phyloP scores from a whole-genome alignment of 192 early-diverging fungal species.

The Coemansia erecta region DNA sequence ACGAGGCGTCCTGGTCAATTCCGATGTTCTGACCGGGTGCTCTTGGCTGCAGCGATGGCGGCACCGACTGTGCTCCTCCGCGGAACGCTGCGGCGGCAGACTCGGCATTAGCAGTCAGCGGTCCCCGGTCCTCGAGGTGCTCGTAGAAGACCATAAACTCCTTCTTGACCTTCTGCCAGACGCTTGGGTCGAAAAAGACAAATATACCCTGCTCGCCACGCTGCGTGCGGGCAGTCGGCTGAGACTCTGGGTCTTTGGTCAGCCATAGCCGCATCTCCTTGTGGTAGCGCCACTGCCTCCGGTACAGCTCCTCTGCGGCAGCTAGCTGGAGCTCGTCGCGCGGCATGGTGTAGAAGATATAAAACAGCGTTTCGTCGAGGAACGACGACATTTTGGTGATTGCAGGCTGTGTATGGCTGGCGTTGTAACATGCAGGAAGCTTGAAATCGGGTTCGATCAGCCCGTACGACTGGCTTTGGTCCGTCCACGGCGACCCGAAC shows the following conservation, averaged over 20 bases:
- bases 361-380: constrained; percentile 93
- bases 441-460: constrained; percentile 81
- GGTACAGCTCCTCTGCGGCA: constrained; percentile 91
- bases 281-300: constrained; percentile 95
- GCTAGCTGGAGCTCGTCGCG: constrained; percentile 87
- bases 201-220: constrained; percentile 82
- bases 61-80: constrained; percentile 34
- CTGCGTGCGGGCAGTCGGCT: constrained; percentile 55
- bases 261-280: constrained; percentile 92
- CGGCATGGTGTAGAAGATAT: constrained; percentile 97
- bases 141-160: constrained; percentile 88
- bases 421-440: constrained; percentile 83
- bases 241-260: constrained; percentile 69
- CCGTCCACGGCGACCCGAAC: constrained; percentile 88
- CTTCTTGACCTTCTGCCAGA: constrained; percentile 87
- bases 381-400: constrained; percentile 71
- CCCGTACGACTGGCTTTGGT: constrained; percentile 62
- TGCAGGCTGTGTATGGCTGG: constrained; percentile 67
- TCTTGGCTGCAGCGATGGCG: constrained; percentile 18
- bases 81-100: constrained; percentile 14
- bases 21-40: no score
- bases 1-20: constrained; percentile 14
- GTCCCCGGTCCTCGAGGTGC: constrained; percentile 74
- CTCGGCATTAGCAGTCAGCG: constrained; percentile 13
- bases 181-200: constrained; percentile 89